Percentiles rank a stretch among this genome's conserved stretches.
Evolutionary conservation across 208 protist species (phyloP).

Genomic region (Entamoeba histolytica): DNA sequence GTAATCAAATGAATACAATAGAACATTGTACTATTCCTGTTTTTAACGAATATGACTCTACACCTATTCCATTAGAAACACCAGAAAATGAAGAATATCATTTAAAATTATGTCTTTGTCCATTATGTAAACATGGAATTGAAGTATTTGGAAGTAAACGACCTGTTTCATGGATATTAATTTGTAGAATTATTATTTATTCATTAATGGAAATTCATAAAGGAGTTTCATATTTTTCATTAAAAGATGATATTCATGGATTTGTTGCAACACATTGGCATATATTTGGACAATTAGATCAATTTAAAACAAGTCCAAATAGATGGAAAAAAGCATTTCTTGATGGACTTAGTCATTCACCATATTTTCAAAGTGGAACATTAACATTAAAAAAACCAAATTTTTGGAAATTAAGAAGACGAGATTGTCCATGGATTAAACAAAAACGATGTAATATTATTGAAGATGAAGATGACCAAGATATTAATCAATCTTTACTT

Average conservation of each 20-base stretch:
- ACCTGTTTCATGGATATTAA: background rate
- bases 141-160: background rate
- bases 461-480: background rate
- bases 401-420: background rate
- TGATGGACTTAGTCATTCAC: background rate
- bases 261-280: background rate
- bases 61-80: background rate
- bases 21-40: background rate
- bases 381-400: background rate
- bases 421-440: background rate
- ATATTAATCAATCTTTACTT: background rate
- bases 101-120: background rate
- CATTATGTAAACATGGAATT: background rate
- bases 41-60: background rate
- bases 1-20: too few species aligned
- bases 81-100: background rate
- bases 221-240: background rate
- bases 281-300: background rate
- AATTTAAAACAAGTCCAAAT: background rate
- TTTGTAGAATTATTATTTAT: background rate
- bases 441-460: background rate
- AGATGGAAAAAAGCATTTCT: background rate
- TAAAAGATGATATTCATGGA: background rate
- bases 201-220: background rate
- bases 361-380: background rate